Conservation (phyloP, 2,329 filamentous ascomycete genomes). For the Sporothrix inflata region DNA sequence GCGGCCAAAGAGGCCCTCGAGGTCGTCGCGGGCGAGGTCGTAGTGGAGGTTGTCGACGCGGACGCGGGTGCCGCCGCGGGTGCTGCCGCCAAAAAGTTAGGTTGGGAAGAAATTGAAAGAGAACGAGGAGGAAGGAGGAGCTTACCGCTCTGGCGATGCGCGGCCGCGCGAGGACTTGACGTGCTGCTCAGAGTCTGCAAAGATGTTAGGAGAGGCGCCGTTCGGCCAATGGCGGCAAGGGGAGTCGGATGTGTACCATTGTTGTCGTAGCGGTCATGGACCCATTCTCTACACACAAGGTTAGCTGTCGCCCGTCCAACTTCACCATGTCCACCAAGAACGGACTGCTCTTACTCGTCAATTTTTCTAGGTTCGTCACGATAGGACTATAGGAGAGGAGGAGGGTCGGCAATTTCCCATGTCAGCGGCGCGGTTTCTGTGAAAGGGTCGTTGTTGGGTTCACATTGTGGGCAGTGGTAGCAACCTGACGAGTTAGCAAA, state of each 20-base stretch:
- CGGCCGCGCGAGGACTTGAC: constrained; percentile 22
- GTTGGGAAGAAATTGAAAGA: background rate
- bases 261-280: constrained; percentile 87
- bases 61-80: constrained; percentile 63
- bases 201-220: background rate
- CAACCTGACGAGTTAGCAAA: background rate
- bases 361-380: constrained; percentile 67
- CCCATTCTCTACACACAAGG: constrained; percentile 71
- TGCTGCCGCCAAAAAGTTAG: background rate
- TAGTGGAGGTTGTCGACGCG: constrained; percentile 91
- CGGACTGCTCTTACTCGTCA: constrained; percentile 62
- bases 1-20: constrained; percentile 79
- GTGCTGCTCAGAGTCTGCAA: constrained; percentile 3
- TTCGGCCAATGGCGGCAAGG: background rate
- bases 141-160: constrained; percentile 26
- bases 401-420: constrained; percentile 31
- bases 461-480: background rate
- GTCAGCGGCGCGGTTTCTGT: constrained; percentile 45
- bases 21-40: constrained; percentile 81
- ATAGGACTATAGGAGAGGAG: constrained; percentile 55
- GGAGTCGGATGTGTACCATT: constrained; percentile 50
- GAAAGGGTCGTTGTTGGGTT: background rate
- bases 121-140: background rate
- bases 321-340: background rate
- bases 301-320: background rate